Conservation (phyloP, 2,329 filamentous ascomycete species). For the Fusarium pseudocircinatum region DNA sequence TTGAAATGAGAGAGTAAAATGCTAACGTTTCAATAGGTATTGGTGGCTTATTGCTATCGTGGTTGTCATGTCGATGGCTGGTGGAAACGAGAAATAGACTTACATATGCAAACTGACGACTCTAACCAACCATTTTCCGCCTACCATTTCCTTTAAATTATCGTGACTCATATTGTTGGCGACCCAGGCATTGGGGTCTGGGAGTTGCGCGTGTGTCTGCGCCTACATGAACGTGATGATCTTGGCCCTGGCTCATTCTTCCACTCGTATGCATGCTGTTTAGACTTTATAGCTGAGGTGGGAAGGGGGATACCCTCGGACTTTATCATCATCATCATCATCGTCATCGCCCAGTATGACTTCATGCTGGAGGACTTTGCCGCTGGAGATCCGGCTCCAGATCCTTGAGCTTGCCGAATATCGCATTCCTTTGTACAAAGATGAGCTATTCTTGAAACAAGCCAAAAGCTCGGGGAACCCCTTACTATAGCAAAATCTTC, state of each 20-base stretch:
- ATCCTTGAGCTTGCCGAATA: not conserved
- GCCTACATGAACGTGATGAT: not conserved
- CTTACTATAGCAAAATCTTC: not conserved
- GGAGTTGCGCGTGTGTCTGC: not conserved
- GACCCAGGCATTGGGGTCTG: not conserved
- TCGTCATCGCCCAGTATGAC: not conserved
- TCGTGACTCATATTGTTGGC: not conserved
- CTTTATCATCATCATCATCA: not conserved
- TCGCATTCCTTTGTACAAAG: not conserved
- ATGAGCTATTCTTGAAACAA: not conserved
- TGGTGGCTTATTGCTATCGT: constrained; percentile 71
- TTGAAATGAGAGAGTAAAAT: constrained; percentile 1
- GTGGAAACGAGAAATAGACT: constrained; percentile 63
- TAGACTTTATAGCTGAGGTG: too few species aligned
- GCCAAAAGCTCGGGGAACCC: not conserved
- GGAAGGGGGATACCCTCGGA: not conserved
- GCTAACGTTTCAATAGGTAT: constrained; percentile 61
- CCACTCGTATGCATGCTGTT: too few species aligned
- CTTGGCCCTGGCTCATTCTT: not conserved
- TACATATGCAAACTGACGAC: not conserved
- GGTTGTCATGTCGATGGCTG: constrained; percentile 62
- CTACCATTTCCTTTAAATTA: not conserved
- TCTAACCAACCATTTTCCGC: not conserved
- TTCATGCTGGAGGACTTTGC: not conserved
- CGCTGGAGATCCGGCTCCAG: not conserved